These are phyloP conservation scores for Globisporangium nunn DNA, from an alignment of 352 stramenopile genomes.

Conservation along the genomic window DNA sequence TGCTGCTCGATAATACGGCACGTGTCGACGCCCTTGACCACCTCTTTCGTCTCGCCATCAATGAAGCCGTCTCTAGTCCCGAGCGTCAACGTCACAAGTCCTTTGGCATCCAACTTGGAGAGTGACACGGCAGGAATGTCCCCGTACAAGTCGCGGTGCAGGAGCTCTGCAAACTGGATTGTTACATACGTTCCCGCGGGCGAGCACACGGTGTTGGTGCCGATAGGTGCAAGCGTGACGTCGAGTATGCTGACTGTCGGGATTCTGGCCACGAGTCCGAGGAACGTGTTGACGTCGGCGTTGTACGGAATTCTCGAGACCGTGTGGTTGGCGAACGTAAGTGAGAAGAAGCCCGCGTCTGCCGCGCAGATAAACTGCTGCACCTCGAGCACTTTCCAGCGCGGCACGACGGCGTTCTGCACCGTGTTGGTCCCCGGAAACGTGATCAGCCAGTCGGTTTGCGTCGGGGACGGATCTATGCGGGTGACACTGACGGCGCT, in stretches of 20 bases:
- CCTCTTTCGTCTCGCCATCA: slow-evolving; percentile 54
- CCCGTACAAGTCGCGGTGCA: slow-evolving; percentile 38
- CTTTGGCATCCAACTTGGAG: slow-evolving; percentile 43
- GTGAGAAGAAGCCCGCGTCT: slow-evolving; percentile 41
- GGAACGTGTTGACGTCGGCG: slow-evolving; percentile 47
- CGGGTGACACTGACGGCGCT: slow-evolving; percentile 28
- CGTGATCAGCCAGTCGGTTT: slow-evolving; percentile 42
- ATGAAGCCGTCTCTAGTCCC: slow-evolving; percentile 46
- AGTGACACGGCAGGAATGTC: slow-evolving; percentile 62
- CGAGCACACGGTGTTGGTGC: slow-evolving; percentile 39
- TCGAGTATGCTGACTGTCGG: slow-evolving; percentile 35
- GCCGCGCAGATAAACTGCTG: slow-evolving; percentile 78
- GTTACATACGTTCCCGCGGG: slow-evolving; percentile 52
- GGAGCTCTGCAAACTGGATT: slow-evolving; percentile 44
- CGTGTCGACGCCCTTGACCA: slow-evolving; percentile 65
- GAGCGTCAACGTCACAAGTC: slow-evolving; percentile 35
- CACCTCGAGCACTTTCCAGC: slow-evolving; percentile 58
- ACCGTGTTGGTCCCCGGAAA: slow-evolving; percentile 37
- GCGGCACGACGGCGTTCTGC: slow-evolving; percentile 41
- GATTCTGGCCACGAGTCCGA: slow-evolving; percentile 30
- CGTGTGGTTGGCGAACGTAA: slow-evolving; percentile 51
- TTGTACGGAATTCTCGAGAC: slow-evolving; percentile 54
- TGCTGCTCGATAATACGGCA: slow-evolving; percentile 60
- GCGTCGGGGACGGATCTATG: slow-evolving; percentile 19
- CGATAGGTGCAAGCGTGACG: slow-evolving; percentile 30